These are phyloP conservation scores for Ceratocystis alfenasii DNA, from an alignment of 2,329 filamentous ascomycete species.

Conservation along the genomic window DNA sequence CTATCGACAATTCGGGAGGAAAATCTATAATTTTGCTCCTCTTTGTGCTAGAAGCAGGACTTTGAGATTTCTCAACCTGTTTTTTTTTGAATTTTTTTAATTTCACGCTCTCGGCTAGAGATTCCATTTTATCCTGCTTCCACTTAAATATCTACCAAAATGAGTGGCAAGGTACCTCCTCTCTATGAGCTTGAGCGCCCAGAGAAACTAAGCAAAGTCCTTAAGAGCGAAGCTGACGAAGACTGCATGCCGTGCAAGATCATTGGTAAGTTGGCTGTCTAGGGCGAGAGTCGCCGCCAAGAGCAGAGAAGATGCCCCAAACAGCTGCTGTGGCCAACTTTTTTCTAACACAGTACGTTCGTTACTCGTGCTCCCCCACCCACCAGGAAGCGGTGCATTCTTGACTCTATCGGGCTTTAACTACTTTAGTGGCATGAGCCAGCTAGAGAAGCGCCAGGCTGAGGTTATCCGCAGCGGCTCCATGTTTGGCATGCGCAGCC, in stretches of 20 bases:
- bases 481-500: slow-evolving; percentile 59
- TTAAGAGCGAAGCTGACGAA: slow-evolving; percentile 45
- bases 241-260: slow-evolving; percentile 62
- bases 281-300: background rate
- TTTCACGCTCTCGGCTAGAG: background rate
- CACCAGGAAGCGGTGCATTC: slow-evolving; percentile 59
- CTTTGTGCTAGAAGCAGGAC: background rate
- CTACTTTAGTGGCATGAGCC: slow-evolving; percentile 60
- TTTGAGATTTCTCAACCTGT: background rate
- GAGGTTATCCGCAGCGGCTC: slow-evolving; percentile 57
- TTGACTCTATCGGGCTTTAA: slow-evolving; percentile 65
- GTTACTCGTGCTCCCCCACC: background rate
- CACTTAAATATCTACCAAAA: background rate
- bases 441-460: slow-evolving; percentile 55
- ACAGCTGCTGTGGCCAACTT: background rate
- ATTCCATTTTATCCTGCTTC: background rate
- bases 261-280: slow-evolving; percentile 44
- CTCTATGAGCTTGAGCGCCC: slow-evolving; percentile 46
- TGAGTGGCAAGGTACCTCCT: slow-evolving; percentile 31
- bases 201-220: slow-evolving; percentile 47
- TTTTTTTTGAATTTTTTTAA: background rate
- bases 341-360: slow-evolving; percentile 15
- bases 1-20: background rate
- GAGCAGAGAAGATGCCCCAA: background rate
- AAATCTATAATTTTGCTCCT: background rate